Conservation (phyloP, 1,284 basidiomycete species). For the Sanghuangporus weigelae region DNA sequence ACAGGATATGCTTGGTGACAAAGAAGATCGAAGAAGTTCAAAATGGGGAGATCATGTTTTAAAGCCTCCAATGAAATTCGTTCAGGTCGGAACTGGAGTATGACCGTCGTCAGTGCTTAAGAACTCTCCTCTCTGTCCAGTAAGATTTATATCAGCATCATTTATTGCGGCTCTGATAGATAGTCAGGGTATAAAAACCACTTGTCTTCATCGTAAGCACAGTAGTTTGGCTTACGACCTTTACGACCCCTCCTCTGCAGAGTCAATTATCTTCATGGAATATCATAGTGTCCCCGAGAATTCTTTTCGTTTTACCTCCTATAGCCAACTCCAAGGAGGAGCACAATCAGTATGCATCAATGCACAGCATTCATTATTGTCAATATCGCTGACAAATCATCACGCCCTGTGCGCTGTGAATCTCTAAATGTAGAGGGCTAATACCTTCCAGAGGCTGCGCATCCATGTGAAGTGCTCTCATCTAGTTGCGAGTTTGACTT, state of each 20-base stretch:
- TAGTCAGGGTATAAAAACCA: background rate
- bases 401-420: background rate
- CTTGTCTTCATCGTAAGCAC: background rate
- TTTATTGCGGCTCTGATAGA: no score
- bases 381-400: background rate
- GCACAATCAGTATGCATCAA: constrained; percentile 39
- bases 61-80: no score
- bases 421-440: constrained; percentile 43
- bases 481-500: constrained; percentile 57
- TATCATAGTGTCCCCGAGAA: constrained; percentile 28
- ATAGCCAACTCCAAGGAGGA: constrained; percentile 50
- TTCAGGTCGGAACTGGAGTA: no score
- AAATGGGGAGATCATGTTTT: no score
- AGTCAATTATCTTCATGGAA: background rate
- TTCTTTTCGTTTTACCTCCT: constrained; percentile 77
- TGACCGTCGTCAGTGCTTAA: no score
- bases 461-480: constrained; percentile 70
- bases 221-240: background rate
- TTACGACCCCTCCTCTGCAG: background rate
- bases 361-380: background rate
- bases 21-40: no score
- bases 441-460: constrained; percentile 73
- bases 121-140: no score
- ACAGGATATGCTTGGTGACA: no score
- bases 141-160: no score